These are phyloP conservation scores for Nicotiana noctiflora DNA, from an alignment of 257 asterid genomes.

Conservation along the genomic window DNA sequence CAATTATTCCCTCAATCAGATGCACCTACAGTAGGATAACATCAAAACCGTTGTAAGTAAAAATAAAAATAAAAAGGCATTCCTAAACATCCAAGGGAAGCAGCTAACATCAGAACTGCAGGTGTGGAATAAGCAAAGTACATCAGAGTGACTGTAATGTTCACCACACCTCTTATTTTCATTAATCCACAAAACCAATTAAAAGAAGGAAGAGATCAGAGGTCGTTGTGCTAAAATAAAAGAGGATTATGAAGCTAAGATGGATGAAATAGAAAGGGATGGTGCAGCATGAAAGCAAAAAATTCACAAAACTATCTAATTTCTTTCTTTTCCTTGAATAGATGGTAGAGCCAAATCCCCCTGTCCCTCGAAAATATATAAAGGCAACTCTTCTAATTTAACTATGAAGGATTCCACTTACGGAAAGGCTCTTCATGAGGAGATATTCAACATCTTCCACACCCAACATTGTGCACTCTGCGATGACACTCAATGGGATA, in stretches of 20 bases:
- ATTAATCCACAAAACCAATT: neutral
- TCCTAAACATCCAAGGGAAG: neutral
- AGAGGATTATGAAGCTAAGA: neutral
- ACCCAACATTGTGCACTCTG: constrained; percentile 76
- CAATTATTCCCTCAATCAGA: constrained; percentile 89
- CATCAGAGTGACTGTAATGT: neutral
- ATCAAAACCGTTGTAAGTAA: too few species aligned
- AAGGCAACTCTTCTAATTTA: neutral
- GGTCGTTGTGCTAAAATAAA: neutral
- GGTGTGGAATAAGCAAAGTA: neutral
- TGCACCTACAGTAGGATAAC: constrained; percentile 52
- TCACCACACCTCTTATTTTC: neutral
- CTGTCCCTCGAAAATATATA: neutral
- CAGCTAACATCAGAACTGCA: neutral
- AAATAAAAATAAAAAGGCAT: too few species aligned
- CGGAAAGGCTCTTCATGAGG: constrained; percentile 97
- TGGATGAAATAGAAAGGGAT: neutral
- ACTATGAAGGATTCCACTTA: constrained; percentile 31
- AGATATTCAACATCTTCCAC: constrained; percentile 92
- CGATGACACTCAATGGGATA: constrained; percentile 67
- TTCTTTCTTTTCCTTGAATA: neutral
- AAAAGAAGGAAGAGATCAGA: neutral
- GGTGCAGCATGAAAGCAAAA: neutral
- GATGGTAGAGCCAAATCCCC: neutral
- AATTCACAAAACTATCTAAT: neutral